Base-by-base conservation (phyloP, 805 yeast species). In the Clavispora vitiphila region DNA sequence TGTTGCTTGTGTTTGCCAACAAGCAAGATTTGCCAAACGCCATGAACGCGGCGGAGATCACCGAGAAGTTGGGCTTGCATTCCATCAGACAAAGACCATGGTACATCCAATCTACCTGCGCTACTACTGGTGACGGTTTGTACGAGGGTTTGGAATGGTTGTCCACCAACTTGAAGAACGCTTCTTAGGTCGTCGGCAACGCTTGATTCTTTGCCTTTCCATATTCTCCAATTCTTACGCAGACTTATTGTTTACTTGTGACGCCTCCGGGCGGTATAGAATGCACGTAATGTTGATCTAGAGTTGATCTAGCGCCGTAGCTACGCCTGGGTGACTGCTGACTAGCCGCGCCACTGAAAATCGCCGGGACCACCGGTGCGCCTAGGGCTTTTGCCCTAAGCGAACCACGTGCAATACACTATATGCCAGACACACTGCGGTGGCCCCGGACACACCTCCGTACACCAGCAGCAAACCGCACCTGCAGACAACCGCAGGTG, bases 11-110 rank as follows among this genome's bases (percentile, higher is more conserved):
- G 50, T 89, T 91, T 64, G 98, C 98, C 58, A 91, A 91, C 80
- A 91, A 91, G 74, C 97, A 91, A 78, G 98, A 91, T 79, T 80
- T 91, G 76, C 96, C 96, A 74, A 90, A 90, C 64, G 97, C 98
- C 58, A 90, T 91, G 97, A 86, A 86, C 67, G 96, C 98, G 55
- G 96, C 96, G 54, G 98, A 91, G 77, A 86, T 91, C 69, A 89
- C 97, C 57, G 96, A 89, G 74, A 89, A 88, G 72, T 80, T 91
- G 62, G 97, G 96, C 53, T 83, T 91, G 65, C 96, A 90, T 70
- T 87, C 96, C 42, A 84, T 93, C 69, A 86, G 96, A 78, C 96
- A 90, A 77, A 87, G 98, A 75, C 96, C 96, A 62, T 93, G 99
- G 99, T 91, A 86, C 76, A 91, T 93, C 67, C 97, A 91, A 76